Percentiles rank a stretch among this genome's conserved stretches.
Conservation (phyloP, 306 rosid species). For the Ceratonia siliqua region DNA sequence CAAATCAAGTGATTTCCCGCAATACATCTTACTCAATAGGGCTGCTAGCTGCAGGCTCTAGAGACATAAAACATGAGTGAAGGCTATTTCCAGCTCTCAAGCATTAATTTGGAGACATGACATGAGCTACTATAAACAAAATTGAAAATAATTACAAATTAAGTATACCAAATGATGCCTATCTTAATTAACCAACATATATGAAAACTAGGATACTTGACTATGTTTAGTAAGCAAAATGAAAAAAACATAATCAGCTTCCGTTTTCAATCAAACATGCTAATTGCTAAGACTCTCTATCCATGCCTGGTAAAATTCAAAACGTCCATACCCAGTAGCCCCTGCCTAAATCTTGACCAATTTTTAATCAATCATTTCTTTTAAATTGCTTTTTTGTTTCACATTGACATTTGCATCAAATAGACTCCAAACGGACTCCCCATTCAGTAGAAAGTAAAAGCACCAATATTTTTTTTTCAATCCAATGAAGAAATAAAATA, state of each 20-base stretch:
- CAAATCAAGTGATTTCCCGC: background rate
- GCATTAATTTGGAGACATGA: conserved; percentile 1
- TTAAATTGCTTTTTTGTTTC: background rate
- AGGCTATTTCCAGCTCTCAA: background rate
- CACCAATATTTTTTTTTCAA: background rate
- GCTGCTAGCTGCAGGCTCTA: background rate
- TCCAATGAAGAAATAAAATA: conserved; percentile 2
- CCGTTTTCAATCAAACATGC: background rate
- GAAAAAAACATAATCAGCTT: conserved; percentile 6
- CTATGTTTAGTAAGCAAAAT: background rate
- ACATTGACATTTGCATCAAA: background rate
- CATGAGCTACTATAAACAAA: background rate
- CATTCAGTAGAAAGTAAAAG: conserved; percentile 15
- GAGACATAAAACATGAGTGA: background rate
- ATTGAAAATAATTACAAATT: background rate
- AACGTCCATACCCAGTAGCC: background rate
- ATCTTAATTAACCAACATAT: conserved; percentile 1
- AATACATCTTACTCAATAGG: background rate
- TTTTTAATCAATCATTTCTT: background rate
- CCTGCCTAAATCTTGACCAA: background rate
- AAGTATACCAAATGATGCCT: conserved; percentile 15
- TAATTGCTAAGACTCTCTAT: background rate
- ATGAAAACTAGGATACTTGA: background rate
- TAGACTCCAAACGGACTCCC: conserved; percentile 5
- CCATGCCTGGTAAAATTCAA: background rate